Evolutionary conservation across 2,329 filamentous ascomycete genomes (phyloP).

Genomic region (Colletotrichum coccodes): DNA sequence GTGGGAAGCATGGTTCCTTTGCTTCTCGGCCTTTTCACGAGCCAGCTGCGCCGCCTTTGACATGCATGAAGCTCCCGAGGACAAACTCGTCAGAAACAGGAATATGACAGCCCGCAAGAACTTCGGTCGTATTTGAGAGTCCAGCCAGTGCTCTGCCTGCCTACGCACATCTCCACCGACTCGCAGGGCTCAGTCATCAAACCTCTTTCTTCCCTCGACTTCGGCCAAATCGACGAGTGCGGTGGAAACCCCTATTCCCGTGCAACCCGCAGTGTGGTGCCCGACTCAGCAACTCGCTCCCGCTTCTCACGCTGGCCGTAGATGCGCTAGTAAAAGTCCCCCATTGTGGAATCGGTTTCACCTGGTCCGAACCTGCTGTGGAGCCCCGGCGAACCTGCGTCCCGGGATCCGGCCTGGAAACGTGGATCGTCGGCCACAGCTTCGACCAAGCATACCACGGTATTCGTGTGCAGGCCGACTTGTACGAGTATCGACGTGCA

Average conservation of each 20-base stretch:
- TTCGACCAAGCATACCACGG: neutral
- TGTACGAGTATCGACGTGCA: neutral
- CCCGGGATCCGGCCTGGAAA: conserved; percentile 8
- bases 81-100: neutral
- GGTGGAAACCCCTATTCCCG: conserved; percentile 5
- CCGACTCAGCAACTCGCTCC: neutral
- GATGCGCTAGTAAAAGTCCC: conserved; percentile 11
- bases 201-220: neutral
- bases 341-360: conserved; percentile 16
- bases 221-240: neutral
- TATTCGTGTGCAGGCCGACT: neutral
- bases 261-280: neutral
- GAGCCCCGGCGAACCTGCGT: conserved; percentile 15
- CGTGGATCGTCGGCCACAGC: neutral
- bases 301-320: neutral
- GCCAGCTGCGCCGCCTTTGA: neutral
- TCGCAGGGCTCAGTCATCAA: neutral
- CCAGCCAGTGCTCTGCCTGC: neutral
- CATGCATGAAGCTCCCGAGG: neutral
- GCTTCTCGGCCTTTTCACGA: neutral
- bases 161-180: too few species aligned
- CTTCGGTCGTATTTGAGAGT: neutral
- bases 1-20: neutral
- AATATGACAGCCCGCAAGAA: neutral
- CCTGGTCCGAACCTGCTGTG: conserved; percentile 11